Evolutionary conservation across 768 basidiomycete species (phyloP), one percentile per base, ranked within the genome.

Genomic region (Crepidotus variabilis): DNA sequence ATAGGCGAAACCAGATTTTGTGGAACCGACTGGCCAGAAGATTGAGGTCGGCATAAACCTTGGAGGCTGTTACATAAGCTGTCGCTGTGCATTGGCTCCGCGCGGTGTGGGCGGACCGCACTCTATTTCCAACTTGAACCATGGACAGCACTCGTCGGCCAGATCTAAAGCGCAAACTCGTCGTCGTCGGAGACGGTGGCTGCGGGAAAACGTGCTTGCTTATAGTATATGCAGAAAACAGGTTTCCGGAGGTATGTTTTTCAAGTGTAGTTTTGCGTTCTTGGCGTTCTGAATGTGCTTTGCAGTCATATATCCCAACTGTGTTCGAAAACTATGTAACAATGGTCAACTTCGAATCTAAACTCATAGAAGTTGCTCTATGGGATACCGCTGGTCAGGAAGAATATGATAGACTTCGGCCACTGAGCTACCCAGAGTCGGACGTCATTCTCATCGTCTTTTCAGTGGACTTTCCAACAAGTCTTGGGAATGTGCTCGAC

Each of bases 381-480:
- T 99, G 96, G 94, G 94, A 98, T 72, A 98, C 94, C 0, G 94
- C 94, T 0, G 94, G 94, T 23, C 94, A 97, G 70, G 94, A 98
- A 73, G 94, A 98, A 75, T 98, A 97, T 72, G 93, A 95, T 70
- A 82, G 90, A 60, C 80, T 94, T 55, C 81, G 91, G 61, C 90
- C 91, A 18, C 77, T 94, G 60, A 90, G 87, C 69, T 93, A 94
- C 63, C 90, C 92, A 18, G 91, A 94, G 71, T 89, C 86, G 77
- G 83, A 92, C 66, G 90, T 93, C 57, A 92, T 96, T 64, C 87
- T 96, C 63, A 91, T 96, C 63, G 93, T 95, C 24, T 97, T 96
- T 77, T 93, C 92, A 10, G 77, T 95, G 69, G 93, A 96, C 76
- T 95, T 94, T 66, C 94, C 94, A 7, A 86, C 88, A 10, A 92